Evolutionary conservation across 2,329 filamentous ascomycete species (phyloP), one percentile per base, ranked within the genome.

Genomic region (Aureobasidium sp.): DNA sequence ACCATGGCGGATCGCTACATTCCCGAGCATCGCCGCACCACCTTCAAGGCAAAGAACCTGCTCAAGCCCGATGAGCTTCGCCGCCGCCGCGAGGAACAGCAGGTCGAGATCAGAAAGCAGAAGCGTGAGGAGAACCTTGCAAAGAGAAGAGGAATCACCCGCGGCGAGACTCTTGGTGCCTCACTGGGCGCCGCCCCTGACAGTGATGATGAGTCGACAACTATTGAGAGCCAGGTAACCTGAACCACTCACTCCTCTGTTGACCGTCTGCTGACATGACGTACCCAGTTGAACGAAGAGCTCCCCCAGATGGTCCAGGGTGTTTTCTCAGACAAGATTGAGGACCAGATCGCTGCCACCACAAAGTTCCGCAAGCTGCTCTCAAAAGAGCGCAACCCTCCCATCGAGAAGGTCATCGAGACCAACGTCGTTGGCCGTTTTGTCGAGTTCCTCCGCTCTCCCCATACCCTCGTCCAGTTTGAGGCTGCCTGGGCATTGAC

Each of bases 21-120:
- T 74, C 94, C 94, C 77, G 94, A 99, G 82, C 94, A 99, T 83
- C 91, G 94, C 77, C 92, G 94, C 75, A 97, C 91, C 68, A 92
- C 96, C 81, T 99, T 96, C 87, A 99, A 99, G 88, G 94, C 94
- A 61, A 97, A 97, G 85, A 93, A 90, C 79, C 91, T 91, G 73
- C 97, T 99, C 84, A 97, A 97, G 86, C 93, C 93, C 71, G 94
- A 99, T 77, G 94, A 99, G 82, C 88, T 99, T 68, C 91, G 94
- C 75, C 92, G 94, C 73, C 94, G 94, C 75, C 94, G 94, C 75
- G 94, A 99, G 77, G 94, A 99, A 80, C 92, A 97, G 78, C 94
- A 97, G 81, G 94, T 99, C 68, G 94, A 99, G 81, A 99, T 99
- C 74, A 88, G 94, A 76, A 96, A 96, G 81, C 90, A 92, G 67